phyloP scores from a whole-genome alignment of 495 filamentous ascomycete species.

The Aspergillus mulundensis region DNA sequence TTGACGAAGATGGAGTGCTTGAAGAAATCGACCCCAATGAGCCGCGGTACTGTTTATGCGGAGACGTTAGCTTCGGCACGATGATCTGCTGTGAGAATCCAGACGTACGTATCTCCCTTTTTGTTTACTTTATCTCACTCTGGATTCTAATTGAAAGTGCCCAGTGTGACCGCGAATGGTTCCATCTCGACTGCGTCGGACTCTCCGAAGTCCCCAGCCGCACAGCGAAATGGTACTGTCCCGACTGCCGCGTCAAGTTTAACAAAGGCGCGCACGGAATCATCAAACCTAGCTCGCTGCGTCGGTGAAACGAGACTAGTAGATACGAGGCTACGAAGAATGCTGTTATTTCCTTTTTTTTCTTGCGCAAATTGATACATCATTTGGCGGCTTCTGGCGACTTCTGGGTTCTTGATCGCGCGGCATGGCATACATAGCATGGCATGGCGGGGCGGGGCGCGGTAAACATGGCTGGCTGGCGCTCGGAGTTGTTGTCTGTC shows the following conservation, averaged over 20 bases:
- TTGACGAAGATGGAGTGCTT: constrained; percentile 45
- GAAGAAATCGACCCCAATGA: constrained; percentile 86
- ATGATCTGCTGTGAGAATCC: constrained; percentile 95
- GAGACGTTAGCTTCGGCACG: constrained; percentile 83
- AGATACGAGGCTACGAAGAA: constrained; percentile 35
- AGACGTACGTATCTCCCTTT: constrained; percentile 57
- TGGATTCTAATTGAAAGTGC: constrained; percentile 15
- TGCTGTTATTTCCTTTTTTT: constrained; percentile 4
- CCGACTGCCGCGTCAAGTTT: constrained; percentile 70
- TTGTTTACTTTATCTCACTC: neutral
- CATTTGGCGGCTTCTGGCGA: neutral
- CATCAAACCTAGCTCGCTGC: constrained; percentile 29
- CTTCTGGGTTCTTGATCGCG: constrained; percentile 8
- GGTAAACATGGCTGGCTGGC: neutral
- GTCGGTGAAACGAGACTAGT: constrained; percentile 21
- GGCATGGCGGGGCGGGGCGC: neutral
- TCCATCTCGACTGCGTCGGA: constrained; percentile 86
- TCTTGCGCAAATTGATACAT: neutral
- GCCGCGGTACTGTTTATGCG: constrained; percentile 85
- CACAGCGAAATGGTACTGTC: constrained; percentile 92
- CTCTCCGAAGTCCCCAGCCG: constrained; percentile 69
- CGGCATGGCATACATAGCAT: constrained; percentile 9
- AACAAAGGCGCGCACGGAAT: constrained; percentile 49
- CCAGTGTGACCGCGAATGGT: constrained; percentile 78
- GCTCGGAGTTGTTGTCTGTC: neutral